Percentiles rank a stretch among this genome's conserved stretches.
Evolutionary conservation across 2,329 filamentous ascomycete species (phyloP).

Genomic region (Aureobasidium uvarum): DNA sequence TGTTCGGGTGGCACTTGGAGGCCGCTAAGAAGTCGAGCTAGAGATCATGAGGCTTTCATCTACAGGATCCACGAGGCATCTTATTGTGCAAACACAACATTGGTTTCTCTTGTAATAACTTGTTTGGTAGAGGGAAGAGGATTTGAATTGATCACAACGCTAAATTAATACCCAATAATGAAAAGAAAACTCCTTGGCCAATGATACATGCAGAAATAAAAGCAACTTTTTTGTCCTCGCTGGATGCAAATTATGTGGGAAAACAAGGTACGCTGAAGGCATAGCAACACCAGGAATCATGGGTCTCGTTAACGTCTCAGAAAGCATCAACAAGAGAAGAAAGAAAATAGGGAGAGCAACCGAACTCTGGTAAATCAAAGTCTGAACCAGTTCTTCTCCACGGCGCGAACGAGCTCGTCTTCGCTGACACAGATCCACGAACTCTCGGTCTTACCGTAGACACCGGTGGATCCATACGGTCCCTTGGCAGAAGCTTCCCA

Average conservation of each 20-base stretch:
- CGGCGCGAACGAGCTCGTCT: constrained; percentile 37
- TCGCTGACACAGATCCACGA: constrained; percentile 40
- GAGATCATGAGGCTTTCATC: neutral
- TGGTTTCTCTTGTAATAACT: neutral
- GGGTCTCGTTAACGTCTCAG: constrained; percentile 2
- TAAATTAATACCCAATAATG: neutral
- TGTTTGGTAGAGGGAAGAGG: neutral
- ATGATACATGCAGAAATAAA: constrained; percentile 3
- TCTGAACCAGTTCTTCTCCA: constrained; percentile 38
- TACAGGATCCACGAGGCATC: neutral
- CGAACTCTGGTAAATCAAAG: constrained; percentile 13
- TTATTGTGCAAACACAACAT: neutral
- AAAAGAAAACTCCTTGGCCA: neutral
- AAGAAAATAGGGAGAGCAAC: neutral
- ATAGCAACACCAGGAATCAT: constrained; percentile 1
- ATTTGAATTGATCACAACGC: neutral
- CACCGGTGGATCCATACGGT: constrained; percentile 50
- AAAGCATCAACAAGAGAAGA: constrained; percentile 1
- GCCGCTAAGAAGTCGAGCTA: constrained; percentile 38
- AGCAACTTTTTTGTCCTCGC: constrained; percentile 24
- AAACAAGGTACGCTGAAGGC: neutral
- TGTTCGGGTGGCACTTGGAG: constrained; percentile 80
- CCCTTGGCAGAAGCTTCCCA: constrained; percentile 46
- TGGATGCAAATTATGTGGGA: constrained; percentile 12
- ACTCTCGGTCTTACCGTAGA: constrained; percentile 51